Evolutionary conservation across 2,329 filamentous ascomycete genomes (phyloP).

Genomic region (Ceratocystis eucalypticola): DNA sequence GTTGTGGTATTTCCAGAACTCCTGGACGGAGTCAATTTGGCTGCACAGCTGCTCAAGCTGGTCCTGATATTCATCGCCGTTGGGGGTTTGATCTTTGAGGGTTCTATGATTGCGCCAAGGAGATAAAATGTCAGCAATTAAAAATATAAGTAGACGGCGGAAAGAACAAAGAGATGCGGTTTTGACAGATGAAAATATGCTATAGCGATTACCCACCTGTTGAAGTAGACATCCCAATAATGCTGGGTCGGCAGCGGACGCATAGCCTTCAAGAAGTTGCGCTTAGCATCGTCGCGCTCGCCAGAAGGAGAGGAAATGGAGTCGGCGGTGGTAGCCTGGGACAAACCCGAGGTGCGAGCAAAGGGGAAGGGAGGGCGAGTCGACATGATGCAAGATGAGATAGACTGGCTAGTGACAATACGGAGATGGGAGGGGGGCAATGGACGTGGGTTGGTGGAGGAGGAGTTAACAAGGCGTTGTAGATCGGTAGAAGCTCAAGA

Average conservation of each 20-base stretch:
- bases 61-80: conserved; percentile 36
- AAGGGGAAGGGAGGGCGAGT: conserved; percentile 46
- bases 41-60: conserved; percentile 48
- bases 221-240: conserved; percentile 63
- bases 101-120: conserved; percentile 26
- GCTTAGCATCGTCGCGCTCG: conserved; percentile 65
- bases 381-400: conserved; percentile 35
- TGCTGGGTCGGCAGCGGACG: conserved; percentile 64
- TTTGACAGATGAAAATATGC: not conserved
- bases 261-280: conserved; percentile 65
- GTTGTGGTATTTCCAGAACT: conserved; percentile 74
- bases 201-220: conserved; percentile 33
- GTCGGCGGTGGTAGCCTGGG: conserved; percentile 45
- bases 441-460: conserved; percentile 10
- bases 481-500: conserved; percentile 1
- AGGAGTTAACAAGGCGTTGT: not conserved
- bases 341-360: conserved; percentile 47
- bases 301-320: conserved; percentile 55
- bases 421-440: conserved; percentile 2
- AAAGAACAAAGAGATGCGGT: not conserved
- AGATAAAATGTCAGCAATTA: not conserved
- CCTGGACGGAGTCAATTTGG: conserved; percentile 66
- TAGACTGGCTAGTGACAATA: not conserved
- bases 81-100: conserved; percentile 33
- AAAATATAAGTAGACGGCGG: not conserved